phyloP scores from a whole-genome alignment of 1,139 yeast species.

The Schwanniomyces etchellsii region DNA sequence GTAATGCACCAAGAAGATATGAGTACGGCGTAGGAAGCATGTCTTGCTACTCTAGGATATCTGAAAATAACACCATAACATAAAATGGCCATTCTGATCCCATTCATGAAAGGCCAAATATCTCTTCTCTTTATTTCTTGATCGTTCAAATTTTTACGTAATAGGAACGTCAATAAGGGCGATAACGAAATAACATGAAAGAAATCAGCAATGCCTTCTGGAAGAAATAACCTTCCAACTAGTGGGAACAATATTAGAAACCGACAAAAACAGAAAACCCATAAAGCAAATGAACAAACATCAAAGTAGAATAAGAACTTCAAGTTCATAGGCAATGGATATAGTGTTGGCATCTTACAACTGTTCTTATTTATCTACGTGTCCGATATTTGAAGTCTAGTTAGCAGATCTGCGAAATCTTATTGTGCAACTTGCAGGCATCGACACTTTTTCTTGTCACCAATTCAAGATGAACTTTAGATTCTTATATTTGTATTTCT shows the following conservation, averaged over 20 bases:
- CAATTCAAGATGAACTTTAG: no score
- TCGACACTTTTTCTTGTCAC: no score
- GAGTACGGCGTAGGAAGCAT: conserved; percentile 41
- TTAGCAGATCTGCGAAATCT: no score
- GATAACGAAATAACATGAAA: conserved; percentile 40
- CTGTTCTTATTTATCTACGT: neutral
- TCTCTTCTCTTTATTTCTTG: conserved; percentile 9
- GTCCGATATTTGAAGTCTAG: no score
- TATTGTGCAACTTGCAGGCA: no score
- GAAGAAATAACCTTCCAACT: conserved; percentile 56
- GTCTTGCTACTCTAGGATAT: conserved; percentile 46
- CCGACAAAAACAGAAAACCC: conserved; percentile 49
- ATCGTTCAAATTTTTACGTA: conserved; percentile 15
- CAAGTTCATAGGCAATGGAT: conserved; percentile 29
- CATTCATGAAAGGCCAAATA: conserved; percentile 26
- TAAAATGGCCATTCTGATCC: conserved; percentile 32
- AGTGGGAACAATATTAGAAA: conserved; percentile 50
- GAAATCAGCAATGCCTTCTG: conserved; percentile 68
- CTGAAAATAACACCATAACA: conserved; percentile 43
- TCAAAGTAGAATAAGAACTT: conserved; percentile 32
- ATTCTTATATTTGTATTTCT: no score
- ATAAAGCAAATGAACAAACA: conserved; percentile 36
- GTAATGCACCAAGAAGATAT: conserved; percentile 41
- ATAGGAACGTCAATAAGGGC: conserved; percentile 25
- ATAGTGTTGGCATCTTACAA: conserved; percentile 21